phyloP scores from a whole-genome alignment of 106 monocot genomes.

The Phalaenopsis equestris region DNA sequence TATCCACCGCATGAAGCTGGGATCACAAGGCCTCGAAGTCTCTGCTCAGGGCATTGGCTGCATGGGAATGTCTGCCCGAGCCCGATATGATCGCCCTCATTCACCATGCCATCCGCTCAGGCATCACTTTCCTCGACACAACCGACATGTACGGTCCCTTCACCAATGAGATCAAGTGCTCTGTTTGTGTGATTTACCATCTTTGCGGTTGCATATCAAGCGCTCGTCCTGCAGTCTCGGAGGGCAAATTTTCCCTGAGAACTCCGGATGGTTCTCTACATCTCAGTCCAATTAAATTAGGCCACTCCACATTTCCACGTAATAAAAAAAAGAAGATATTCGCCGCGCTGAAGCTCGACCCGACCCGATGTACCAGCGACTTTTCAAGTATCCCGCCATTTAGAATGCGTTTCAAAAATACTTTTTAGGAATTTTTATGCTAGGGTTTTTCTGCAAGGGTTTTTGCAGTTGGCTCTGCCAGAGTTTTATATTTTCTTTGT shows the following conservation, averaged over 20 bases:
- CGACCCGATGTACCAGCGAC: no score
- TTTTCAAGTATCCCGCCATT: no score
- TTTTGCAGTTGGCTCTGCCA: no score
- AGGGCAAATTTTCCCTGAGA: neutral
- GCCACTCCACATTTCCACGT: no score
- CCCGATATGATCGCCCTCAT: conserved; percentile 52
- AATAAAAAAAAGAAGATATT: no score
- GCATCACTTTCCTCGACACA: conserved; percentile 50
- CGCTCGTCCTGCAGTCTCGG: conserved; percentile 23
- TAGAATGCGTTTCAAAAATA: no score
- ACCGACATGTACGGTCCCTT: conserved; percentile 54
- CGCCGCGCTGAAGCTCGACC: no score
- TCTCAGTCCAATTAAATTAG: no score
- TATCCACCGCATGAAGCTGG: conserved; percentile 35
- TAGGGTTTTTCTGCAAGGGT: no score
- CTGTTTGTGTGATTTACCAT: neutral
- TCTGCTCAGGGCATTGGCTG: conserved; percentile 48
- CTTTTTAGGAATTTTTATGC: no score
- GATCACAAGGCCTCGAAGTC: conserved; percentile 53
- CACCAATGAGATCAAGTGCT: conserved; percentile 37
- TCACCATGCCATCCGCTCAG: conserved; percentile 31
- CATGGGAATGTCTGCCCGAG: conserved; percentile 66
- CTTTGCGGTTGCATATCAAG: neutral
- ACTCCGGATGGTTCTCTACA: no score
- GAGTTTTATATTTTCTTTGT: no score